Evolutionary conservation across 371 early-diverging fungal genomes (phyloP).

Genomic region (Saksenaea oblongispora): DNA sequence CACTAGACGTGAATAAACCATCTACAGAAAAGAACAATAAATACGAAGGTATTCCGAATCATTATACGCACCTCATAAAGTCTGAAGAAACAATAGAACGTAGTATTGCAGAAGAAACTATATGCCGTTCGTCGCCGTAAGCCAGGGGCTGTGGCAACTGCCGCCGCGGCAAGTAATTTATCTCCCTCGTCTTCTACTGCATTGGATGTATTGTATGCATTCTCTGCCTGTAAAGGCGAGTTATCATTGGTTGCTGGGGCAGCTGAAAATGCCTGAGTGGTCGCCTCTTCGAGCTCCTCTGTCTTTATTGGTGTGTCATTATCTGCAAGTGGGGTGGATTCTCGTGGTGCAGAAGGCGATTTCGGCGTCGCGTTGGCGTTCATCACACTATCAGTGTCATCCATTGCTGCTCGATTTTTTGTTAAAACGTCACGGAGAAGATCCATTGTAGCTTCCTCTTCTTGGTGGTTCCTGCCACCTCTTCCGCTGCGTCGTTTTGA

Average conservation of each 20-base stretch:
- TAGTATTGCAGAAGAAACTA: conserved; percentile 75
- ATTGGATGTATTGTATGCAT: conserved; percentile 22
- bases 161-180: conserved; percentile 47
- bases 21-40: conserved; percentile 44
- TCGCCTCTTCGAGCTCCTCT: conserved; percentile 10
- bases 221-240: conserved; percentile 25
- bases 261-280: conserved; percentile 35
- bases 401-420: conserved; percentile 25
- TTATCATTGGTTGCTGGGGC: conserved; percentile 28
- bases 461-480: conserved; percentile 32
- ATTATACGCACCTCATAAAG: conserved; percentile 69
- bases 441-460: conserved; percentile 41
- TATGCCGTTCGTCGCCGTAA: conserved; percentile 42
- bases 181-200: conserved; percentile 9
- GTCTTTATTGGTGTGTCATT: conserved; percentile 10
- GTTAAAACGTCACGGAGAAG: conserved; percentile 45
- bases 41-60: background rate
- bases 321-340: conserved; percentile 11
- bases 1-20: conserved; percentile 78
- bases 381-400: conserved; percentile 13
- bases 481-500: conserved; percentile 25
- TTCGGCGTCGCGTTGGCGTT: conserved; percentile 1
- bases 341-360: conserved; percentile 18
- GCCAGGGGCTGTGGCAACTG: conserved; percentile 45
- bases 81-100: conserved; percentile 87